A percentile compares a stretch with the other conserved stretches of the same genome.
phyloP scores from a whole-genome alignment of 371 early-diverging fungal species.

The Mucor piriformis region DNA sequence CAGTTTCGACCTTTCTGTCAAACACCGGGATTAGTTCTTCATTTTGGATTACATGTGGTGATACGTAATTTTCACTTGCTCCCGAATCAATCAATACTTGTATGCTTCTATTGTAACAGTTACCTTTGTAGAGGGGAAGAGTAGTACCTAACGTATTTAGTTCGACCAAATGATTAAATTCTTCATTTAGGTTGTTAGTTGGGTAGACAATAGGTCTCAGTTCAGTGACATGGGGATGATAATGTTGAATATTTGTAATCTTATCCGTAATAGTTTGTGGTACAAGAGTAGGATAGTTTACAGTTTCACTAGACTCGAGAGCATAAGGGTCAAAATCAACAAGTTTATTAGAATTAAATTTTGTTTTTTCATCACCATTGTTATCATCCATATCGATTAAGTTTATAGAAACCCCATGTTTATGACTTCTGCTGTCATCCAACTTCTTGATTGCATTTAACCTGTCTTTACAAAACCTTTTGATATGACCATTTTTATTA shows the following conservation, averaged over 20 bases:
- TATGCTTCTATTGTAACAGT: not conserved
- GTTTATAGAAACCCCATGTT: not conserved
- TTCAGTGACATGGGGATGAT: not conserved
- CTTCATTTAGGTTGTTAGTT: not conserved
- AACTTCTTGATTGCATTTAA: not conserved
- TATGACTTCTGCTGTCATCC: not conserved
- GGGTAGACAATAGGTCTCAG: not conserved
- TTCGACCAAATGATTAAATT: not conserved
- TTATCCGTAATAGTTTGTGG: not conserved
- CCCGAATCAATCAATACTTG: not conserved
- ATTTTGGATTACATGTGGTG: not conserved
- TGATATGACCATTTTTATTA: not conserved
- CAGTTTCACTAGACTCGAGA: not conserved
- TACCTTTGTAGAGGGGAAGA: not conserved
- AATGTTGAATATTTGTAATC: not conserved
- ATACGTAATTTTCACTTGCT: conserved; percentile 13
- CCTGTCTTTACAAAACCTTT: not conserved
- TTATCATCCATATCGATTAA: too few species aligned
- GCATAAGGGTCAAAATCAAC: too few species aligned
- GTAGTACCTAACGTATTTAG: not conserved
- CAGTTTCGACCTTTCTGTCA: conserved; percentile 14
- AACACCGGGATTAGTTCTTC: not conserved
- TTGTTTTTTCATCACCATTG: too few species aligned
- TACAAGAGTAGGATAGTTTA: not conserved
- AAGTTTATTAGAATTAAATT: too few species aligned